Conservation (phyloP, 805 yeast species). For the Suhomyces sp. region DNA sequence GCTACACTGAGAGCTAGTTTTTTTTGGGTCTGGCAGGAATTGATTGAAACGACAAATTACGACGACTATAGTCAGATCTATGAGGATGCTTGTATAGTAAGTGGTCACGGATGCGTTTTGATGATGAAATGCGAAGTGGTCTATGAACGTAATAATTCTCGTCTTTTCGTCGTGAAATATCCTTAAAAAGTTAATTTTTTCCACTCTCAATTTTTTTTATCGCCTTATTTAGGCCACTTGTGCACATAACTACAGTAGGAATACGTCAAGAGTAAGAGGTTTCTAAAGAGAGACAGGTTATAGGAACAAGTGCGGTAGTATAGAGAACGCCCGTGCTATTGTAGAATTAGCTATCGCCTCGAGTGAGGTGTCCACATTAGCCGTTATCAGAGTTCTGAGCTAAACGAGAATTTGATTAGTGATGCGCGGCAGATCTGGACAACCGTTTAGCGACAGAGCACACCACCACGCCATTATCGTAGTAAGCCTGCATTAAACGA, state of each 20-base stretch:
- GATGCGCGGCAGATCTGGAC: not conserved
- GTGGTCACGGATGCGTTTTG: not conserved
- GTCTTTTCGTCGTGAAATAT: not conserved
- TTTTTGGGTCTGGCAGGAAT: not conserved
- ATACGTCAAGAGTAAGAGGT: not conserved
- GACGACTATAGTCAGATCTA: not conserved
- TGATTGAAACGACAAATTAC: not conserved
- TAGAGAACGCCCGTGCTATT: not conserved
- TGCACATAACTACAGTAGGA: not conserved
- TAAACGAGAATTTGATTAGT: not conserved
- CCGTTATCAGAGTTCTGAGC: not conserved
- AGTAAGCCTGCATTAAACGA: not conserved
- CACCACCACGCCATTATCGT: not conserved
- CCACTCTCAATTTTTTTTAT: not conserved
- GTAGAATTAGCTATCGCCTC: not conserved
- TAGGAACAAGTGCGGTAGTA: not conserved
- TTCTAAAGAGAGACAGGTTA: not conserved
- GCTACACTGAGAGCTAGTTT: not conserved
- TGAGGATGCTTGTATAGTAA: not conserved
- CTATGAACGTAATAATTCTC: not conserved
- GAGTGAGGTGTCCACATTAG: not conserved
- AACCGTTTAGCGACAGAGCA: not conserved
- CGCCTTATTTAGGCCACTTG: not conserved
- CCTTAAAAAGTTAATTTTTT: not conserved
- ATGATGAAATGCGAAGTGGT: not conserved